A percentile compares a stretch with the other conserved stretches of the same genome.
Evolutionary conservation across 2,329 filamentous ascomycete species (phyloP).

Genomic region (Lizonia empirigonia): DNA sequence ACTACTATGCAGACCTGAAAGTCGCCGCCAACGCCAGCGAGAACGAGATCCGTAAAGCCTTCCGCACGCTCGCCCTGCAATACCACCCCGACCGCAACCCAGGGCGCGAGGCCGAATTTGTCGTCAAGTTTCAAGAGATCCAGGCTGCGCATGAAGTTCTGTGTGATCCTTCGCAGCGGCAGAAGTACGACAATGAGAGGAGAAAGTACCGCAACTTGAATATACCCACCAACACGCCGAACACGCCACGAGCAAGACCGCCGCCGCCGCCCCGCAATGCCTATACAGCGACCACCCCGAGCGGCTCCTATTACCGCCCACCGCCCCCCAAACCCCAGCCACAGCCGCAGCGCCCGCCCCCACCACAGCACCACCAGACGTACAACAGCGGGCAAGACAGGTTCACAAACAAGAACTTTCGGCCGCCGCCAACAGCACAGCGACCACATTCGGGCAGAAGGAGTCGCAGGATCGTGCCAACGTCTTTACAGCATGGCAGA

Average conservation of each 20-base stretch:
- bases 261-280: slow-evolving; percentile 54
- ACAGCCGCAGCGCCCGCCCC: slow-evolving; percentile 31
- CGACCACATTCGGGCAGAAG: slow-evolving; percentile 37
- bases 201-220: slow-evolving; percentile 49
- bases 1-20: slow-evolving; percentile 87
- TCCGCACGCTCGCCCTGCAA: slow-evolving; percentile 80
- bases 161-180: slow-evolving; percentile 62
- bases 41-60: slow-evolving; percentile 83
- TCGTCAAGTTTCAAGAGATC: slow-evolving; percentile 82
- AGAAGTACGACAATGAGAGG: slow-evolving; percentile 67
- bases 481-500: slow-evolving; percentile 57
- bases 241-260: slow-evolving; percentile 47
- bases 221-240: slow-evolving; percentile 48
- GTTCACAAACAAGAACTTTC: slow-evolving; percentile 51
- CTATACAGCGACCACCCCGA: slow-evolving; percentile 47
- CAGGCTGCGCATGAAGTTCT: slow-evolving; percentile 84
- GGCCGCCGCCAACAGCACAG: slow-evolving; percentile 43
- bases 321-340: slow-evolving; percentile 37
- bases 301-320: slow-evolving; percentile 41
- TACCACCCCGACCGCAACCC: slow-evolving; percentile 91
- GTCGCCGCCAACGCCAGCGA: slow-evolving; percentile 69
- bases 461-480: slow-evolving; percentile 51
- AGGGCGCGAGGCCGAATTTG: slow-evolving; percentile 78
- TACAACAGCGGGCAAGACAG: slow-evolving; percentile 51
- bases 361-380: slow-evolving; percentile 36